Percentiles rank a stretch among this genome's conserved stretches.
Conservation (phyloP, 768 basidiomycete species). For the Brasilioporus rufonigricans region DNA sequence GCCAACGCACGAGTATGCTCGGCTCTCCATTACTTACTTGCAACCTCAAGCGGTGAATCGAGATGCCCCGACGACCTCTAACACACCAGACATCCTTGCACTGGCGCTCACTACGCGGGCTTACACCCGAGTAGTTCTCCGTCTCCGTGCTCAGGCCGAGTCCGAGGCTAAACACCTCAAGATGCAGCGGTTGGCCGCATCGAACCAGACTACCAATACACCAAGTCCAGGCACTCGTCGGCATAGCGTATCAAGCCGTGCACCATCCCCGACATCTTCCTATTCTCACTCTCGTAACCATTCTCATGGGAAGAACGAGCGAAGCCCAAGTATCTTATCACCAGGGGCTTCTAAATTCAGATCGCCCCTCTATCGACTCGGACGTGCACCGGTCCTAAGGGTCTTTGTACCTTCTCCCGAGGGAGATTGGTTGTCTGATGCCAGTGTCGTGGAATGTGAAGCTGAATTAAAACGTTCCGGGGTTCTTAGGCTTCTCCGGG, state of each 20-base stretch:
- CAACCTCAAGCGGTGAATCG: constrained; percentile 44
- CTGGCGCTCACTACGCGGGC: constrained; percentile 66
- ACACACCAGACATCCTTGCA: constrained; percentile 44
- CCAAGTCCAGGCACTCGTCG: constrained; percentile 30
- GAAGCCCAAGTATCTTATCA: constrained; percentile 22
- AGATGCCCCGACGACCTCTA: constrained; percentile 40
- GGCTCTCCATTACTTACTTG: constrained; percentile 56
- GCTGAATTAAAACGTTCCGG: constrained; percentile 59
- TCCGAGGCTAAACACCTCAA: constrained; percentile 38
- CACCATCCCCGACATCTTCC: constrained; percentile 58
- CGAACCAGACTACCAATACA: neutral
- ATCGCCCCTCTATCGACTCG: constrained; percentile 67
- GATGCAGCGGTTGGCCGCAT: constrained; percentile 8
- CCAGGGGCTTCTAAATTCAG: constrained; percentile 41
- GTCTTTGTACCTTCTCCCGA: constrained; percentile 87
- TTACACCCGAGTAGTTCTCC: constrained; percentile 76
- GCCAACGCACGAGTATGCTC: constrained; percentile 70
- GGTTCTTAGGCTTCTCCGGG: constrained; percentile 56
- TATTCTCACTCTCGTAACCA: constrained; percentile 38
- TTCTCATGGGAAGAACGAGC: constrained; percentile 34
- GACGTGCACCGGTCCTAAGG: constrained; percentile 73
- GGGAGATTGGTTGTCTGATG: constrained; percentile 83
- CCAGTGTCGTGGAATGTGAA: constrained; percentile 79
- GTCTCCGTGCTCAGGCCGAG: constrained; percentile 78
- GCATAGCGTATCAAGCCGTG: constrained; percentile 53